Evolutionary conservation across 2,329 filamentous ascomycete species (phyloP).

Genomic region (Xylariaceae sp.): DNA sequence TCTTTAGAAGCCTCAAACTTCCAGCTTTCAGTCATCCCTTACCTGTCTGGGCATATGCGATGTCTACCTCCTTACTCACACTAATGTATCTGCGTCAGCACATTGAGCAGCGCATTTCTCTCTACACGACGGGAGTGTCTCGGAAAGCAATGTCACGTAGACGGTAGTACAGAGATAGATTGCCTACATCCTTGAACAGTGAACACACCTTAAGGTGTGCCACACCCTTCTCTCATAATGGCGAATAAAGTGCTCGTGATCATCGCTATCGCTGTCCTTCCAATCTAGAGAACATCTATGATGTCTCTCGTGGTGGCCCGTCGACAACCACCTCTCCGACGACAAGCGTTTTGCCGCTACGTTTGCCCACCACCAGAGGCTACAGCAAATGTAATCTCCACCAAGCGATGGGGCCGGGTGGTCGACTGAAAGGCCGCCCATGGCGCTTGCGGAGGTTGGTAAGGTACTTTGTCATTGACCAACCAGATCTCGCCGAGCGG

Average conservation of each 20-base stretch:
- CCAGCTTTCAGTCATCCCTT: too few relatives aligned
- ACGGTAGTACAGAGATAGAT: too few relatives aligned
- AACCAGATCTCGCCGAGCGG: slow-evolving; percentile 12
- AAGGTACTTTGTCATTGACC: slow-evolving; percentile 9
- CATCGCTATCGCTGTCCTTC: slow-evolving; percentile 2
- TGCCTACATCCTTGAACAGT: too few relatives aligned
- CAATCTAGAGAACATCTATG: slow-evolving; percentile 4
- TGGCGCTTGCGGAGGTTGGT: slow-evolving; percentile 25
- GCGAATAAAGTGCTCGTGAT: slow-evolving; percentile 1
- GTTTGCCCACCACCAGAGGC: slow-evolving; percentile 10
- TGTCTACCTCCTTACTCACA: too few relatives aligned
- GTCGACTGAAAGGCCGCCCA: slow-evolving; percentile 21
- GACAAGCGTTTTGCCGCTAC: slow-evolving; percentile 23
- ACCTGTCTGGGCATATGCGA: too few relatives aligned
- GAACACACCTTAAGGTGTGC: too few relatives aligned
- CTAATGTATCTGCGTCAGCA: too few relatives aligned
- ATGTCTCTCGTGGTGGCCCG: background rate
- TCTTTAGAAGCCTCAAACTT: too few relatives aligned
- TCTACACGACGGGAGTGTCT: too few relatives aligned
- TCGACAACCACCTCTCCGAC: slow-evolving; percentile 11
- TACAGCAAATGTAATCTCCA: slow-evolving; percentile 11
- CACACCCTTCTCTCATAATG: too few relatives aligned
- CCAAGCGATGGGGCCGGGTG: slow-evolving; percentile 13
- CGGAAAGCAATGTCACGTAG: too few relatives aligned
- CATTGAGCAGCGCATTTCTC: too few relatives aligned